phyloP scores from a whole-genome alignment of 2,329 filamentous ascomycete genomes.

The Cryphonectria carpinicola region DNA sequence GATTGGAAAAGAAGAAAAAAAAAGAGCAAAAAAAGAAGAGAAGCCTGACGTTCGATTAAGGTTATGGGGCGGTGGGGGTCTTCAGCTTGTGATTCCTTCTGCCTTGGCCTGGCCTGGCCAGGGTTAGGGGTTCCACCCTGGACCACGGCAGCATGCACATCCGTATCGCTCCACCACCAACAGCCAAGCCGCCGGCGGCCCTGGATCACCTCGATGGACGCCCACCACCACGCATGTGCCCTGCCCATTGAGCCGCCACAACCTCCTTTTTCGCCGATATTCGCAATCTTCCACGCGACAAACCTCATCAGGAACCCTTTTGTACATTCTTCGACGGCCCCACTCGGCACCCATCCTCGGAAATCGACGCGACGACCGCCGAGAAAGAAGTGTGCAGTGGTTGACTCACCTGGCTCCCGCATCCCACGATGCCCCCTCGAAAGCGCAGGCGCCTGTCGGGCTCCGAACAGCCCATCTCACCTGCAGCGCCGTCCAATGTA shows the following conservation, averaged over 20 bases:
- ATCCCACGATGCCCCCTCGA: slow-evolving; percentile 16
- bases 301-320: neutral
- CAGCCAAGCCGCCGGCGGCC: neutral
- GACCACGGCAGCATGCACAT: neutral
- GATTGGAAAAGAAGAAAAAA: neutral
- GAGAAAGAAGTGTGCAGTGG: neutral
- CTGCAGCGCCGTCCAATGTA: neutral
- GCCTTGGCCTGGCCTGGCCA: neutral
- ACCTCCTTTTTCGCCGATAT: neutral
- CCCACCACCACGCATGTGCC: neutral
- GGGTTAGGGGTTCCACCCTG: slow-evolving; percentile 20
- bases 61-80: slow-evolving; percentile 15
- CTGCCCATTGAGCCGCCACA: neutral
- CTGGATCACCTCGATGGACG: neutral
- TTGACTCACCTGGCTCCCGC: neutral
- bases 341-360: neutral
- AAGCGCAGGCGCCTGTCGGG: slow-evolving; percentile 14
- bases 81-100: neutral
- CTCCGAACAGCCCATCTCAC: neutral
- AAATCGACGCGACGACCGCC: neutral
- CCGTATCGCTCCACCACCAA: neutral
- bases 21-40: neutral
- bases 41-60: slow-evolving; percentile 21
- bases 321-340: neutral
- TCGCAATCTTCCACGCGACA: slow-evolving; percentile 1